These are phyloP conservation scores for Acanthamoeba royreba DNA, from an alignment of 208 protist species.

Conservation along the genomic window DNA sequence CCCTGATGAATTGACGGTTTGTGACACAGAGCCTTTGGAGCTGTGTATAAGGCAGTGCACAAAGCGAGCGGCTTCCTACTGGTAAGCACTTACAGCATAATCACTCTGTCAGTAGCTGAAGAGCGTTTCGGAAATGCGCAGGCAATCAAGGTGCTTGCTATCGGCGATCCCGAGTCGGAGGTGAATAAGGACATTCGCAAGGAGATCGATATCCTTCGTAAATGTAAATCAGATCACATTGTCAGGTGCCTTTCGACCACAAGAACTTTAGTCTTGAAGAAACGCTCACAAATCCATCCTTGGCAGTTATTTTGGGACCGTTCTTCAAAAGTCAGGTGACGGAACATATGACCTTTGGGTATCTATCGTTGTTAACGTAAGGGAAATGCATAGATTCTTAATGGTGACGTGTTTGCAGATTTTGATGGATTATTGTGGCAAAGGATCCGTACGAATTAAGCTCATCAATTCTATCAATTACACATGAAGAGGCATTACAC, in stretches of 20 bases:
- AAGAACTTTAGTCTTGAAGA: neutral
- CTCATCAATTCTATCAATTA: neutral
- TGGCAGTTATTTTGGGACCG: neutral
- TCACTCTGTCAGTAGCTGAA: neutral
- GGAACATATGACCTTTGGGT: slow-evolving; percentile 13
- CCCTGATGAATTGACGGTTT: neutral
- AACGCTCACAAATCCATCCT: neutral
- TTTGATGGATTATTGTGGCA: slow-evolving; percentile 39
- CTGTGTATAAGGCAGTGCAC: neutral
- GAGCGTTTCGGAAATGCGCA: neutral
- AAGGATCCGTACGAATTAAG: slow-evolving; percentile 9
- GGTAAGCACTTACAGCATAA: neutral
- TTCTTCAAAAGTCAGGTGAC: neutral
- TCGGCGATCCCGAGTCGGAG: neutral
- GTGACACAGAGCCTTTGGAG: neutral
- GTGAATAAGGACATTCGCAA: slow-evolving; percentile 23
- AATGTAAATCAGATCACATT: neutral
- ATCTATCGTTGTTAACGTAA: neutral
- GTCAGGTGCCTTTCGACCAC: neutral
- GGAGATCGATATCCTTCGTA: neutral
- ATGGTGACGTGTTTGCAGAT: too few relatives aligned
- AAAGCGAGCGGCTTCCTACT: slow-evolving; percentile 3
- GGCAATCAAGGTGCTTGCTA: slow-evolving; percentile 22
- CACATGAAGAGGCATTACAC: neutral
- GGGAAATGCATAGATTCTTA: neutral